Base-by-base conservation (phyloP, 169 alveolate species). In the Neospora caninum region DNA sequence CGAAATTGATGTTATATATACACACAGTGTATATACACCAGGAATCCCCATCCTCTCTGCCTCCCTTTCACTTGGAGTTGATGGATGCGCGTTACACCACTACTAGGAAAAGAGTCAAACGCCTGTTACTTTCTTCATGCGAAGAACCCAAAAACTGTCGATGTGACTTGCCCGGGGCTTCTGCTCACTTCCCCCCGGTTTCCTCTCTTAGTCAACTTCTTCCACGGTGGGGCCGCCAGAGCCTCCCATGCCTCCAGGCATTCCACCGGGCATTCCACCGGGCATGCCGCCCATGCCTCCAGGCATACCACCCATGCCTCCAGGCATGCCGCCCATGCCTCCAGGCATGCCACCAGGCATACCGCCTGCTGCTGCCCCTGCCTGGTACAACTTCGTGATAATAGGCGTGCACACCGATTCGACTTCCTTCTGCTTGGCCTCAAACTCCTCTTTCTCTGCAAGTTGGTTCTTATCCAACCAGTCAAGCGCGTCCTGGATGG, bases 271-370 rank as follows among this genome's bases (percentile, higher is more conserved):
- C 95, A 94, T 97, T 38, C 98, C 99, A 53, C 98, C 99, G 64
- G 99, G 99, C 98, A 97, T 97, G 38, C 98, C 99, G 91, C 99
- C 99, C 45, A 97, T 98, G 73, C 99, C 99, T 13, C 99, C 99
- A 16, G 98, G 87, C 78, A 64, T 64, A 25, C 78, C 84, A 1
- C 58, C 58, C 58, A 49, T 49, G 20, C 41, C 80, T 0, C 80
- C 80, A n/a, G 80, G 80, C 80, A 69, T 69, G 9, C 80, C 80
- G 4, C 58, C 58, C 58, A 49, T 49, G 7, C 41, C 80, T 18
- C 80, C 80, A 0, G 80, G 80, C 80, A 69, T 69, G 9, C 98
- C 99, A 43, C 98, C 99, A 54, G 99, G 99, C 98, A 97, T 97
- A 42, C 98, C 99, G 91, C 99, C 99, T 38, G 98, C 98, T 39